Evolutionary conservation across 1,139 yeast genomes (phyloP).

Genomic region (Suhomyces ambrosiae): DNA sequence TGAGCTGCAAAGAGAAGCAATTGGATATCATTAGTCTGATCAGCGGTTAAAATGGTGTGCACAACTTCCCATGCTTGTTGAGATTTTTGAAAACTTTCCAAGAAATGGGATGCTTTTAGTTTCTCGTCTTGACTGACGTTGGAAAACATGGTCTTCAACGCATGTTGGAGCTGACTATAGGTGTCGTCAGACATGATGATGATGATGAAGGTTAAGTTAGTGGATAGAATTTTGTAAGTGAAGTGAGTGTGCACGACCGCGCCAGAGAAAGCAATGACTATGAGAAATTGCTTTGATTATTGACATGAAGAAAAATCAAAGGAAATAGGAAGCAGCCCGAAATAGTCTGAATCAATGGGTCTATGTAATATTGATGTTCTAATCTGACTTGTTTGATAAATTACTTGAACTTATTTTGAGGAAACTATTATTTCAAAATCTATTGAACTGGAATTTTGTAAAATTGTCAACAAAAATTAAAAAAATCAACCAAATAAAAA

Average conservation of each 20-base stretch:
- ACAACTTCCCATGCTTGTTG: conserved; percentile 64
- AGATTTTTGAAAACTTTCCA: conserved; percentile 84
- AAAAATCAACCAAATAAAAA: too few relatives aligned
- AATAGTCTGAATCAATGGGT: too few relatives aligned
- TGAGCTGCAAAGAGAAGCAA: conserved; percentile 82
- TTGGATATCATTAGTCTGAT: conserved; percentile 45
- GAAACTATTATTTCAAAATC: too few relatives aligned
- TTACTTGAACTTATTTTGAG: too few relatives aligned
- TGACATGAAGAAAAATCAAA: too few relatives aligned
- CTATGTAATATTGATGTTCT: too few relatives aligned
- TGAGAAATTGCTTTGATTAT: too few relatives aligned
- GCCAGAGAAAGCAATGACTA: too few relatives aligned
- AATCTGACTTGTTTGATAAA: too few relatives aligned
- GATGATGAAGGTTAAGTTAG: neutral
- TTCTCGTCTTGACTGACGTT: conserved; percentile 54
- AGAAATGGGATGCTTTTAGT: conserved; percentile 61
- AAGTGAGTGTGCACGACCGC: conserved; percentile 2
- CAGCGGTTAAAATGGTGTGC: conserved; percentile 34
- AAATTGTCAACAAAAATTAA: too few relatives aligned
- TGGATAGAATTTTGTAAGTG: neutral
- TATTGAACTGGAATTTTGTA: too few relatives aligned
- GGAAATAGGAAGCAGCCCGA: too few relatives aligned
- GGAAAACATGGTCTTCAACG: conserved; percentile 65
- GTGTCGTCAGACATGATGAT: conserved; percentile 16
- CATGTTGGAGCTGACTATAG: conserved; percentile 39